Evolutionary conservation across 2,329 filamentous ascomycete genomes (phyloP).

Genomic region (Mycosphaerella arachidis): DNA sequence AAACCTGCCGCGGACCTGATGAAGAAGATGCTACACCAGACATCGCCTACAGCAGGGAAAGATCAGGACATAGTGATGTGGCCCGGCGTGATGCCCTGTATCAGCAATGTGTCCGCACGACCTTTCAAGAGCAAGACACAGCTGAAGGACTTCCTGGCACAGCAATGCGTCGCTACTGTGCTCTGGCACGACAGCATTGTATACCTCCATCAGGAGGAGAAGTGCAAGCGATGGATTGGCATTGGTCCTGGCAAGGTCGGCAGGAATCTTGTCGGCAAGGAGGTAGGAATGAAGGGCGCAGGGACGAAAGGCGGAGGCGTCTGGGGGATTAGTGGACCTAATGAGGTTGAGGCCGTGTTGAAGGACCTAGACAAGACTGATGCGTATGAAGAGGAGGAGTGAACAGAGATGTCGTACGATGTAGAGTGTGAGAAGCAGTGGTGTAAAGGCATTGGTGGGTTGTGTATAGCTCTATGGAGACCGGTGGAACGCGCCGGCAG

Average conservation of each 20-base stretch:
- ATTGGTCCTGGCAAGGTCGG: conserved; percentile 93
- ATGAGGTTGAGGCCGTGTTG: conserved; percentile 46
- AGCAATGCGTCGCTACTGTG: conserved; percentile 86
- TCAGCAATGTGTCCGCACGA: conserved; percentile 79
- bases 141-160: conserved; percentile 71
- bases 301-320: conserved; percentile 80
- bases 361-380: conserved; percentile 46
- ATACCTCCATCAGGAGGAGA: conserved; percentile 78
- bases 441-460: background rate
- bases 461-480: background rate
- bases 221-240: conserved; percentile 80
- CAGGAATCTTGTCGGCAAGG: conserved; percentile 87
- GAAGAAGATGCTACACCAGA: conserved; percentile 58
- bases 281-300: conserved; percentile 80
- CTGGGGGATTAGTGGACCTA: conserved; percentile 82
- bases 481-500: background rate
- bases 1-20: conserved; percentile 73
- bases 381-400: conserved; percentile 34
- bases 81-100: conserved; percentile 68
- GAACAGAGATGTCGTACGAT: background rate
- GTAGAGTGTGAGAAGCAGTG: background rate
- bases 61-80: conserved; percentile 67
- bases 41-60: conserved; percentile 49
- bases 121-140: conserved; percentile 71
- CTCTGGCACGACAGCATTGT: conserved; percentile 91